Evolutionary conservation across 345 rosid species (phyloP).

Genomic region (Laguncularia racemosa): DNA sequence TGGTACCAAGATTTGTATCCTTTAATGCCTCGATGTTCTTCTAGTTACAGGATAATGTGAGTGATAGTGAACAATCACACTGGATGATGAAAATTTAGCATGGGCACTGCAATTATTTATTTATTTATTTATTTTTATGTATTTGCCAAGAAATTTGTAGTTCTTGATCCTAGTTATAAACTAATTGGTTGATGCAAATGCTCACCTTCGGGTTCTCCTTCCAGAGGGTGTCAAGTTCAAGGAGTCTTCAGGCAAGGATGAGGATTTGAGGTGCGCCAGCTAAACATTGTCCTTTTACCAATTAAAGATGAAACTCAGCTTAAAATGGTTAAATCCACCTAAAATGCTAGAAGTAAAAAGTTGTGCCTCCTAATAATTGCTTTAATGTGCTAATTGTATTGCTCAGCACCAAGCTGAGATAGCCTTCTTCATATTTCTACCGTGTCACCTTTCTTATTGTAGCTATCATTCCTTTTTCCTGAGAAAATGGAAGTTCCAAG

Average conservation of each 20-base stretch:
- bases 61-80: no score
- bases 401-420: background rate
- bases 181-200: no score
- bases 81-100: no score
- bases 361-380: background rate
- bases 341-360: no score
- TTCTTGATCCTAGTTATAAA: no score
- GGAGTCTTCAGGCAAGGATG: constrained; percentile 31
- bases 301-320: background rate
- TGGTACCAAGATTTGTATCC: no score
- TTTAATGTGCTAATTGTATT: background rate
- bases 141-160: no score
- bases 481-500: background rate
- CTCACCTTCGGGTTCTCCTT: no score
- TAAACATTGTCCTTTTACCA: background rate
- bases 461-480: background rate
- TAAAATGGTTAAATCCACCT: background rate
- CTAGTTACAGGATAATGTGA: no score
- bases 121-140: no score
- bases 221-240: constrained; percentile 33
- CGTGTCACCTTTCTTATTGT: background rate
- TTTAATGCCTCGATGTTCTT: no score
- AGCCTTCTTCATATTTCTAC: background rate
- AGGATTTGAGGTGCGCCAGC: constrained; percentile 33
- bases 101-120: no score